phyloP scores from a whole-genome alignment of 306 rosid genomes.

The Hippophae gyantsensis region DNA sequence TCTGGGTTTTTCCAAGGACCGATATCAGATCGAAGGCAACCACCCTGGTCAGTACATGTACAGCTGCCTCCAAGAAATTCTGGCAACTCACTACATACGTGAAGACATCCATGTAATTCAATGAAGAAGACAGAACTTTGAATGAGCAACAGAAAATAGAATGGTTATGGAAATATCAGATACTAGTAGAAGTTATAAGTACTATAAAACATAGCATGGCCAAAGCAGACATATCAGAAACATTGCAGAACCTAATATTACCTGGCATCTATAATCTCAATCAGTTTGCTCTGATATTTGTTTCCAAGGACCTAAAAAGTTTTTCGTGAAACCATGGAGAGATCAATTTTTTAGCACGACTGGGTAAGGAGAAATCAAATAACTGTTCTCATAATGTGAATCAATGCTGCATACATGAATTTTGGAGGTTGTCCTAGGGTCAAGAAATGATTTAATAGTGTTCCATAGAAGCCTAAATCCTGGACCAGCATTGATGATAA shows the following conservation, averaged over 20 bases:
- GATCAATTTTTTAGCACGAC: no score
- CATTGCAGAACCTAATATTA: constrained; percentile 14
- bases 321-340: background rate
- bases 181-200: background rate
- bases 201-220: constrained; percentile 1
- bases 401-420: no score
- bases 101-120: constrained; percentile 7
- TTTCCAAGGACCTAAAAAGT: constrained; percentile 78
- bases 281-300: constrained; percentile 87
- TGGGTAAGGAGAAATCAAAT: no score
- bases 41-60: constrained; percentile 80
- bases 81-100: constrained; percentile 77
- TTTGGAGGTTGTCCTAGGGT: no score
- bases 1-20: constrained; percentile 98
- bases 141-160: constrained; percentile 5
- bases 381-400: no score
- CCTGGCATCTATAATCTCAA: constrained; percentile 90
- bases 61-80: constrained; percentile 92
- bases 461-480: no score
- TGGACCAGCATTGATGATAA: no score
- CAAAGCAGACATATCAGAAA: background rate
- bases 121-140: background rate
- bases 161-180: background rate
- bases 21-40: constrained; percentile 91
- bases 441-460: no score